Conservation (phyloP, 1,139 yeast species). For the Yamadazyma diospyri region DNA sequence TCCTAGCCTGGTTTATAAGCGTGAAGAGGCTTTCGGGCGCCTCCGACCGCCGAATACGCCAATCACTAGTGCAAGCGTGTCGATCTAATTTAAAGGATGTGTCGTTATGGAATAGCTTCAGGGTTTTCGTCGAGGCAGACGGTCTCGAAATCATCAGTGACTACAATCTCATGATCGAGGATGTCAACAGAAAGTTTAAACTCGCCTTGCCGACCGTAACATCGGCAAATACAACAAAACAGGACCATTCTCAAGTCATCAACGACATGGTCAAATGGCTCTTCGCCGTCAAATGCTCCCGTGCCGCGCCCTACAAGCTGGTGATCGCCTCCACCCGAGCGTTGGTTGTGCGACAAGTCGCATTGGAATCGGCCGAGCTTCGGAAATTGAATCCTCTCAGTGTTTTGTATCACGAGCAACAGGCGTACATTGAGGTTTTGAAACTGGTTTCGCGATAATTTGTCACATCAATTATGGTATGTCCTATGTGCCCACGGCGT, state of each 20-base stretch:
- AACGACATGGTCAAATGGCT: slow-evolving; percentile 20
- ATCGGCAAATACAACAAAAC: neutral
- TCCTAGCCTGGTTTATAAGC: slow-evolving; percentile 28
- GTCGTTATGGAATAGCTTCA: slow-evolving; percentile 31
- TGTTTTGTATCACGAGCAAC: slow-evolving; percentile 3
- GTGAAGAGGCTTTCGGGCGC: slow-evolving; percentile 11
- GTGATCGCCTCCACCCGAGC: neutral
- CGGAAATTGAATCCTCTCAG: neutral
- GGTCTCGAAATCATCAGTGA: slow-evolving; percentile 14
- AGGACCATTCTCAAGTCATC: slow-evolving; percentile 2
- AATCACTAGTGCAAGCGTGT: slow-evolving; percentile 15
- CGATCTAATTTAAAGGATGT: slow-evolving; percentile 26
- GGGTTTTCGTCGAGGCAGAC: neutral
- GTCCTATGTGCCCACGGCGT: too few species aligned
- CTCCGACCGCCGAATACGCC: slow-evolving; percentile 6
- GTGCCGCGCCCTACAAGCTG: slow-evolving; percentile 16
- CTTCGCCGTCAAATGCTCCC: slow-evolving; percentile 19
- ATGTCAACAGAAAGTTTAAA: slow-evolving; percentile 8
- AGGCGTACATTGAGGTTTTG: neutral
- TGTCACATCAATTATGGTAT: slow-evolving; percentile 7
- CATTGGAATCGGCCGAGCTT: neutral
- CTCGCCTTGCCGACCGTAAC: neutral
- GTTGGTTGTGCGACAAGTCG: neutral
- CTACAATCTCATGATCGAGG: slow-evolving; percentile 14
- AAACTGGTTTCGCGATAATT: slow-evolving; percentile 1